A percentile compares a stretch with the other conserved stretches of the same genome.
Conservation (phyloP, 2,329 filamentous ascomycete genomes). For the Penicillium sumatraense region DNA sequence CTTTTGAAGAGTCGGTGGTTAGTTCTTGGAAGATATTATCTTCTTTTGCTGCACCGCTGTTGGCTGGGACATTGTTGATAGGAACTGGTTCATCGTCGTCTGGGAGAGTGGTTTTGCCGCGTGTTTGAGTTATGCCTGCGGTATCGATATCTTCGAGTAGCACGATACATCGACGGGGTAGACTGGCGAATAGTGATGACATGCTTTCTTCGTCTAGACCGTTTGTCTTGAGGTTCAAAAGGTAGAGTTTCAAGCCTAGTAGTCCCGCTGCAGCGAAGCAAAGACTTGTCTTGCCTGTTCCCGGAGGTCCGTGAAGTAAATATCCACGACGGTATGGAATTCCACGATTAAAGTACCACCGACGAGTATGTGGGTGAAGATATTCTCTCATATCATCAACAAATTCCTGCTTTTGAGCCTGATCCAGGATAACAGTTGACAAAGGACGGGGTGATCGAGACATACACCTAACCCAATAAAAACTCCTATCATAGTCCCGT, state of each 20-base stretch:
- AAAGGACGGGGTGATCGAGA: conserved; percentile 32
- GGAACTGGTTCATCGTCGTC: not conserved
- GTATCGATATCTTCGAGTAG: conserved; percentile 70
- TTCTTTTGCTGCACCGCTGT: no score
- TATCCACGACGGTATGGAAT: conserved; percentile 6
- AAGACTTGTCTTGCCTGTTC: conserved; percentile 2
- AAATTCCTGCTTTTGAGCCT: not conserved
- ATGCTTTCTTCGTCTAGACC: not conserved
- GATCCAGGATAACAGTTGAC: not conserved
- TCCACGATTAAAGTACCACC: not conserved
- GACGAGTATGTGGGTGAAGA: not conserved
- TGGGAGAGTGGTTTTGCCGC: not conserved
- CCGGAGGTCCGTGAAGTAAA: conserved; percentile 1
- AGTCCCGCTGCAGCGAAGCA: not conserved
- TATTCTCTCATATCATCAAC: not conserved
- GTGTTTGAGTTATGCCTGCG: not conserved
- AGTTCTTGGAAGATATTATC: no score
- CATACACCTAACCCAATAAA: conserved; percentile 40
- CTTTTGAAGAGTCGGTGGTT: not conserved
- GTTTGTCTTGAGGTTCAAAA: not conserved
- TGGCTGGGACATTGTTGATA: no score
- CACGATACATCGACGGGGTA: conserved; percentile 60
- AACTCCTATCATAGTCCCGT: conserved; percentile 18
- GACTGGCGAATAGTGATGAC: not conserved
- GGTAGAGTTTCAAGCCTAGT: not conserved